Conservation (phyloP, 306 rosid genomes). For the Crotalaria pallida region DNA sequence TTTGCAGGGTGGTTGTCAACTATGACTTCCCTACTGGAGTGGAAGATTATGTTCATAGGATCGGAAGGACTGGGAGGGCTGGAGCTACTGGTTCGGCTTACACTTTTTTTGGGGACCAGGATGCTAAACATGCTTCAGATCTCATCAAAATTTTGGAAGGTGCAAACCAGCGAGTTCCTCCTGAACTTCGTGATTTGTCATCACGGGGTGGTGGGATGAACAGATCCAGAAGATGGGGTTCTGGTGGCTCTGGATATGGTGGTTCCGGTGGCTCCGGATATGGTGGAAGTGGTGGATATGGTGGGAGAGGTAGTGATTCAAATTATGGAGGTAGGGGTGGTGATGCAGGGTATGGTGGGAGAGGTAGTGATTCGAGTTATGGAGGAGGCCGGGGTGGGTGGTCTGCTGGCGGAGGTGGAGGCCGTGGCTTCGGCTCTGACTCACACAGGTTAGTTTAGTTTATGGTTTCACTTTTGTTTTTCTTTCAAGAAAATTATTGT, state of each 20-base stretch:
- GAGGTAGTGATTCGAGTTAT: slow-evolving; percentile 28
- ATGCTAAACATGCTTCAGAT: slow-evolving; percentile 86
- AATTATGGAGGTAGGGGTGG: slow-evolving; percentile 29
- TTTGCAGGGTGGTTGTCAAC: slow-evolving; percentile 84
- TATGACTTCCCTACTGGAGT: slow-evolving; percentile 99
- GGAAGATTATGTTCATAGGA: slow-evolving; percentile 99
- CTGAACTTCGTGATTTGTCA: slow-evolving; percentile 77
- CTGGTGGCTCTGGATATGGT: slow-evolving; percentile 52
- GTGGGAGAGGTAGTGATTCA: slow-evolving; percentile 37
- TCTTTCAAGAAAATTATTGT: neutral
- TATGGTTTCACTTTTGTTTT: neutral
- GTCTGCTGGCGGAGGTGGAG: slow-evolving; percentile 58
- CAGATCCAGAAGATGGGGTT: slow-evolving; percentile 77
- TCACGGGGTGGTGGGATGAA: slow-evolving; percentile 86
- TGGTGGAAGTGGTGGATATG: slow-evolving; percentile 27
- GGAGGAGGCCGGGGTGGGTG: slow-evolving; percentile 69
- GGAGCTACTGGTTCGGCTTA: slow-evolving; percentile 94
- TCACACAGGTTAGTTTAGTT: slow-evolving; percentile 52
- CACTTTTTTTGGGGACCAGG: slow-evolving; percentile 94
- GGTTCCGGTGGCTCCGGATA: slow-evolving; percentile 62
- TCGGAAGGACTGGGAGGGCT: slow-evolving; percentile 99
- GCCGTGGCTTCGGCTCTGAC: slow-evolving; percentile 52
- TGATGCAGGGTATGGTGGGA: slow-evolving; percentile 57
- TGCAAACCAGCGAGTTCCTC: slow-evolving; percentile 85
- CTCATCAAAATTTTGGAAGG: slow-evolving; percentile 96